Base-by-base conservation (phyloP, 139 green algal species). In the Limnomonas spitsbergensis region DNA sequence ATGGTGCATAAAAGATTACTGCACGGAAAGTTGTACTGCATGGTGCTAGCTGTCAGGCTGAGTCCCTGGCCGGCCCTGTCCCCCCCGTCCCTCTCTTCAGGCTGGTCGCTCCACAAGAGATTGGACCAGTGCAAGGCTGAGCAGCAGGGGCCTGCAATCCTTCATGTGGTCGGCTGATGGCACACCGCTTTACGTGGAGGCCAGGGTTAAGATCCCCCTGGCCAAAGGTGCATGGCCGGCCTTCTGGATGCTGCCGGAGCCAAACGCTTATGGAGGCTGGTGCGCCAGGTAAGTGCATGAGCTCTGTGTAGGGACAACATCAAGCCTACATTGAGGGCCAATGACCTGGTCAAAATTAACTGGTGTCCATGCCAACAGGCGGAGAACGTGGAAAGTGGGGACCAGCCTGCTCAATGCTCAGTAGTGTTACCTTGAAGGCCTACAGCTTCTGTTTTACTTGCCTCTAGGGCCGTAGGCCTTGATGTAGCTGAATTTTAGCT, bases 231-330 rank as follows among this genome's bases (percentile, higher is more conserved):
- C 80, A 36, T 87, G 83, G 83, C 79, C 73, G 4, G 83, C 83
- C 0, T 87, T 83, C n/a, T 87, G 83, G 83, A 68, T 87, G 54
- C 52, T 86, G 4, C 83, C 83, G 20, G 61, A 53, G 0, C 42
- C 67, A 29, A 14, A 70, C 39, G 66, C 4, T 0, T 87, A 86
- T 29, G 83, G 83, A 4, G 72, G 70, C 0, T 87, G 83, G 83
- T 40, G 81, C 27, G 42, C 47, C 14, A 61, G 47, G 47, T 61
- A 61, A 61, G 20, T 61, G 47, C 47, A 20, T n/a, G n/a, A n/a
- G n/a, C n/a, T n/a, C n/a, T n/a, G n/a, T n/a, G n/a, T n/a, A n/a
- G n/a, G n/a, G n/a, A n/a, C n/a, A n/a, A n/a, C n/a, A n/a, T n/a
- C n/a, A n/a, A n/a, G n/a, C n/a, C n/a, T n/a, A 20, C 20, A 20